Base-by-base conservation (phyloP, 148 eudicot genomes). In the Selenicereus undatus region DNA sequence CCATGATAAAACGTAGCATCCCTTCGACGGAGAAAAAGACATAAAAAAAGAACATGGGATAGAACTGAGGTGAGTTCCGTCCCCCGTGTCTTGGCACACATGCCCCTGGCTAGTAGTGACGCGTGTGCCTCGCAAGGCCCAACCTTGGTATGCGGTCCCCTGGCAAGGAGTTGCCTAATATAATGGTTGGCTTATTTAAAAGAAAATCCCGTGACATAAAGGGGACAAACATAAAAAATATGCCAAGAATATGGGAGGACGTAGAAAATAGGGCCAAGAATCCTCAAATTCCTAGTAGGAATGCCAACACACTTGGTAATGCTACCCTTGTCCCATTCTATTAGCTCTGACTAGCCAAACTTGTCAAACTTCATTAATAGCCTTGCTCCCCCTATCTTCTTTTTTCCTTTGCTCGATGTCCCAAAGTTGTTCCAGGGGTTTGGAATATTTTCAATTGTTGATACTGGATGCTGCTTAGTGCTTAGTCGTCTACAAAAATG, bases 241-340 rank as follows among this genome's bases (percentile, higher is more conserved):
- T 84, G 93, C 99, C 99, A 69, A 95, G 97, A 73, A 95, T 93
- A 82, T 81, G 88, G 32, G 98, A 95, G 62, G 98, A 90, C 20
- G 91, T 97, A 93, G 85, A 95, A 95, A 70, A 93, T 77, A 73
- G 99, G 97, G 8, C 97, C 97, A 27, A 95, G 93, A 71, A 95
- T 91, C 81, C 99, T 84, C 89, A 95, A 91, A 88, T 93, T 98
- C 73, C 99, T 84, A 54, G 98, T 84, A 27, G 99, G 97, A 81
- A 95, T 86, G 1, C 91, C 88, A 48, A 84, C 92, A 3, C 95
- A 89, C 73, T 89, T 93, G 43, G 91, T 86, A 51, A 95, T 92
- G 1, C 83, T 78, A 76, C 83, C 86, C 71, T 93, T 95, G 43
- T 95, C 98, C 86, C 94, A 95, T 83, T 95, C 98, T 16, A 89